Base-by-base conservation (phyloP, 495 filamentous ascomycete species). In the Diplogelasinospora grovesii region DNA sequence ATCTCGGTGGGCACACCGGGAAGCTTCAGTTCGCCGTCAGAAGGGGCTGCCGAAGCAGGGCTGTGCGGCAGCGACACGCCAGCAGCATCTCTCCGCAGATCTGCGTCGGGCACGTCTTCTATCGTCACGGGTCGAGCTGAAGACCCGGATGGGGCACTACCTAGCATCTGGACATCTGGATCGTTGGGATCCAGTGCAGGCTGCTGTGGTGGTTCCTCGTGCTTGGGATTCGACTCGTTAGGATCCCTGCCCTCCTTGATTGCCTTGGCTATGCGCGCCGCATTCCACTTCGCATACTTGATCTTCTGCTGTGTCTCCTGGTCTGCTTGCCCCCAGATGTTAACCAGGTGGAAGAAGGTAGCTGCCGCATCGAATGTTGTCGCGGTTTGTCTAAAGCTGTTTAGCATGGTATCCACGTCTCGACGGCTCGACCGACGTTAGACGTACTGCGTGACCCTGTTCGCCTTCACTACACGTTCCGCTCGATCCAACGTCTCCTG, bases 221-320 rank as follows among this genome's bases (percentile, higher is more conserved):
- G 64, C 38, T 73, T 77, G 0, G 89, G 89, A 50, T 95, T 96
- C 10, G 86, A 82, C 32, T 79, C 77, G 57, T 99, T 99, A 4
- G 92, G 89, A 57, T 99, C 90, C 45, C 86, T 83, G 30, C 89
- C 89, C 13, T 87, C 85, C 60, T 85, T 90, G 48, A 94, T 74
- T 2, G 90, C 93, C 65, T 89, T 94, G 2, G 78, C 70, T 56
- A 99, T 97, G 29, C 93, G 78, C 9, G 90, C 60, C 10, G 92
- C 88, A 59, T 99, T 94, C 72, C 85, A 97, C 61, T 97, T 97
- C 26, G 90, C 86, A 60, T 83, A 99, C 58, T 89, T 95, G 60
- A 89, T 85, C 66, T 94, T 95, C 18, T 85, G 78, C 28, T 79
- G 75, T 34, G 83, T 78, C 54, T 98, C 92, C 10, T 71, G 56